Evolutionary conservation across 2,329 filamentous ascomycete species (phyloP).

Genomic region (Pseudocercospora crystallina): DNA sequence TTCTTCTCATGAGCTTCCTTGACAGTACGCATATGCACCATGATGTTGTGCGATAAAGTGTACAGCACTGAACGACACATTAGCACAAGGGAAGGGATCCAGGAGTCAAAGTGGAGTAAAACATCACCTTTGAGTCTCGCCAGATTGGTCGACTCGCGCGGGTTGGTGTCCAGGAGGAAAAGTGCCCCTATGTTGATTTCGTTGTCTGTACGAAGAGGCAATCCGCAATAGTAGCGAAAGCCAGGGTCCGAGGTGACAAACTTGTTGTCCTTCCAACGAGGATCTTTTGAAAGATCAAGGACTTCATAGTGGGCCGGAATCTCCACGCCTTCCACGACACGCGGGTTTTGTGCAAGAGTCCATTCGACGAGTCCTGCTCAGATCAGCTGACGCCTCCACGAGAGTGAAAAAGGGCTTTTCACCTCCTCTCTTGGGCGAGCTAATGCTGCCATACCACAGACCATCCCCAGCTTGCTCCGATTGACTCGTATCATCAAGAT

Average conservation of each 20-base stretch:
- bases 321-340: slow-evolving; percentile 23
- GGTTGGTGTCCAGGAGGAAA: slow-evolving; percentile 59
- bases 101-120: not conserved
- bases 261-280: slow-evolving; percentile 30
- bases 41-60: slow-evolving; percentile 50
- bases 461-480: slow-evolving; percentile 31
- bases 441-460: slow-evolving; percentile 45
- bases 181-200: slow-evolving; percentile 56
- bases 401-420: too few species aligned
- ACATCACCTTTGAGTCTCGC: slow-evolving; percentile 16
- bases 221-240: slow-evolving; percentile 36
- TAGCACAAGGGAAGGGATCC: not conserved
- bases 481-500: slow-evolving; percentile 31
- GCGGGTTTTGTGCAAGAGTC: slow-evolving; percentile 32
- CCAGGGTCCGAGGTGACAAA: slow-evolving; percentile 33
- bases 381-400: too few species aligned
- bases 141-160: slow-evolving; percentile 42
- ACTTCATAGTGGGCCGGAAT: slow-evolving; percentile 39
- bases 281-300: slow-evolving; percentile 32
- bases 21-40: slow-evolving; percentile 35
- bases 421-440: slow-evolving; percentile 60
- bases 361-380: too few species aligned
- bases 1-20: slow-evolving; percentile 36
- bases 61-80: slow-evolving; percentile 14
- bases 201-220: slow-evolving; percentile 35